Percentiles rank a stretch among this genome's conserved stretches.
Conservation (phyloP, 2,329 filamentous ascomycete species). For the Pleurostoma richardsiae region DNA sequence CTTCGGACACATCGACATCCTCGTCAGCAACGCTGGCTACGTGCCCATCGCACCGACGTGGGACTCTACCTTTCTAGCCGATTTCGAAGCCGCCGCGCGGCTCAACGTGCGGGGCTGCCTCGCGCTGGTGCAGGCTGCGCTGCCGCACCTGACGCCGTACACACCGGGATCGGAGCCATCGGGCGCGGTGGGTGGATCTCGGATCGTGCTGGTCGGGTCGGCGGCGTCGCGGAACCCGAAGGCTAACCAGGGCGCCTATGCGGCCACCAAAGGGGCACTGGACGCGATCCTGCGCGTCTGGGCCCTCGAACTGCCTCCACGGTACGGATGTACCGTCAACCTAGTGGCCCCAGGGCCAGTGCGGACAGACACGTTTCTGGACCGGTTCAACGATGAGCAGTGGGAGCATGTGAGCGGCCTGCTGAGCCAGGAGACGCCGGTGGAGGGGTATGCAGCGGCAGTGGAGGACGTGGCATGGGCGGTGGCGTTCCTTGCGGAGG, state of each 20-base stretch:
- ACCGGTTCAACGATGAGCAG: not conserved
- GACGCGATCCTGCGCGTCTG: constrained; percentile 39
- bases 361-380: constrained; percentile 17
- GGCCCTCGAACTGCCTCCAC: constrained; percentile 35
- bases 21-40: constrained; percentile 28
- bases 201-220: not conserved
- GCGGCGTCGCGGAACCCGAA: not conserved
- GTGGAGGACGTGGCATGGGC: not conserved
- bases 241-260: constrained; percentile 22
- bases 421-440: not conserved
- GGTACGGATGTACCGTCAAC: constrained; percentile 41
- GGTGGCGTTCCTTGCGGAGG: not conserved
- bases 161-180: not conserved
- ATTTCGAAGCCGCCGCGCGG: constrained; percentile 13
- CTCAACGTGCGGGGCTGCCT: constrained; percentile 34
- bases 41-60: constrained; percentile 30
- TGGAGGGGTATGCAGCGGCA: not conserved
- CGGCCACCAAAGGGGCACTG: constrained; percentile 42
- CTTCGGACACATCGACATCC: constrained; percentile 29
- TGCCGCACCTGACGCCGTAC: constrained; percentile 28
- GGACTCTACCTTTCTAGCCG: constrained; percentile 22
- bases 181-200: not conserved
- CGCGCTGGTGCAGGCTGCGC: constrained; percentile 29
- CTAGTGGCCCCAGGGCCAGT: constrained; percentile 33
- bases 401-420: not conserved